Percentiles rank a stretch among this genome's conserved stretches.
Conservation (phyloP, 108 stramenopile genomes). For the Cylindrotheca fusiformis region DNA sequence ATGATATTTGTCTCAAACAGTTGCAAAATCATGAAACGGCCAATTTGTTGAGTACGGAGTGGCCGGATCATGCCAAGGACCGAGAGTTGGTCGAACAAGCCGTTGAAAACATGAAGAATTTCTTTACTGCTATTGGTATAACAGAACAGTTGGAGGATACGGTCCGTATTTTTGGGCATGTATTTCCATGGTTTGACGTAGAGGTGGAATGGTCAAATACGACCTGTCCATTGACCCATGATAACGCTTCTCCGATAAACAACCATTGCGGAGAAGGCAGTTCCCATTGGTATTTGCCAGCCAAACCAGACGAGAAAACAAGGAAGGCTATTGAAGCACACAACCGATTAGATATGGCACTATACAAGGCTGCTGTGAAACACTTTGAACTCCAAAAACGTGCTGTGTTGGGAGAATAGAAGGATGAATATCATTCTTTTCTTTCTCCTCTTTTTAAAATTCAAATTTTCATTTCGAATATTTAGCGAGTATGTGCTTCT, state of each 20-base stretch:
- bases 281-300: conserved; percentile 58
- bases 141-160: conserved; percentile 57
- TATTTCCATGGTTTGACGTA: conserved; percentile 70
- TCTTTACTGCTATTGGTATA: conserved; percentile 71
- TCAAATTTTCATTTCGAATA: too few species aligned
- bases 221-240: conserved; percentile 51
- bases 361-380: conserved; percentile 67
- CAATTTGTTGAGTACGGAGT: conserved; percentile 46
- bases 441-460: too few species aligned
- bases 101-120: conserved; percentile 51
- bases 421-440: too few species aligned
- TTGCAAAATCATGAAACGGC: conserved; percentile 64
- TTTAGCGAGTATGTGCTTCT: too few species aligned
- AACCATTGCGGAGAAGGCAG: conserved; percentile 46
- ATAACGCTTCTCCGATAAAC: conserved; percentile 45
- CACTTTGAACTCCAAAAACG: conserved; percentile 55
- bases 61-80: neutral
- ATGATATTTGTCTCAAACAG: conserved; percentile 47
- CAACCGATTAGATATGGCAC: conserved; percentile 63
- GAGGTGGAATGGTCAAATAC: conserved; percentile 8
- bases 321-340: conserved; percentile 44
- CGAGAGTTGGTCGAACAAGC: conserved; percentile 54
- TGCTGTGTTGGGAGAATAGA: too few species aligned
- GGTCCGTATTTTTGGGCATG: conserved; percentile 36
- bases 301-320: conserved; percentile 62